Evolutionary conservation across 2,329 filamentous ascomycete genomes (phyloP).

Genomic region (Thielaviopsis euricoi): DNA sequence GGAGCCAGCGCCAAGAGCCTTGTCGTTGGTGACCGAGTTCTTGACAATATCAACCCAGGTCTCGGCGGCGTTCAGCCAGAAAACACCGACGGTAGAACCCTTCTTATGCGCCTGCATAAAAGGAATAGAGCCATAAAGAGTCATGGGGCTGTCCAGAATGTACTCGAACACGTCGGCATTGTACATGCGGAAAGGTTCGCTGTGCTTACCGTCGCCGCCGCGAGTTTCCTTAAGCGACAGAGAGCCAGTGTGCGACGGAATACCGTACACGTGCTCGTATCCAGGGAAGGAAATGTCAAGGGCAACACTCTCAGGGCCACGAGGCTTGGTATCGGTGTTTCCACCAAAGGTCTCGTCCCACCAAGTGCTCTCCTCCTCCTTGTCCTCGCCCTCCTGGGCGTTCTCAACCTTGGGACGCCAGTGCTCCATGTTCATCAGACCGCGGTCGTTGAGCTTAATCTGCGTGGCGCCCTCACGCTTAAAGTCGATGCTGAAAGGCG

Average conservation of each 20-base stretch:
- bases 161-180: slow-evolving; percentile 98
- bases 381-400: slow-evolving; percentile 26
- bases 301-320: slow-evolving; percentile 79
- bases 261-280: slow-evolving; percentile 85
- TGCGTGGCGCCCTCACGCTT: slow-evolving; percentile 67
- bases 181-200: slow-evolving; percentile 85
- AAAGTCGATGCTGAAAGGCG: slow-evolving; percentile 76
- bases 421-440: slow-evolving; percentile 83
- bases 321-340: slow-evolving; percentile 89
- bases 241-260: slow-evolving; percentile 81
- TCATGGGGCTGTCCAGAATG: slow-evolving; percentile 94
- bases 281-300: slow-evolving; percentile 85
- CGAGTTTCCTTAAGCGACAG: slow-evolving; percentile 81
- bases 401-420: slow-evolving; percentile 77
- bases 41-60: slow-evolving; percentile 96
- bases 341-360: slow-evolving; percentile 96
- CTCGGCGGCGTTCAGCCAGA: slow-evolving; percentile 95
- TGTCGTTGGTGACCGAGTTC: slow-evolving; percentile 54
- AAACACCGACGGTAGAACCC: slow-evolving; percentile 83
- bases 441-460: slow-evolving; percentile 78
- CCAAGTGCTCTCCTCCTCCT: slow-evolving; percentile 72
- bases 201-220: slow-evolving; percentile 69
- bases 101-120: slow-evolving; percentile 96
- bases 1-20: slow-evolving; percentile 52
- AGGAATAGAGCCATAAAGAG: slow-evolving; percentile 89